Conservation (phyloP, 75 land plant genomes). For the Azolla pinnata region DNA sequence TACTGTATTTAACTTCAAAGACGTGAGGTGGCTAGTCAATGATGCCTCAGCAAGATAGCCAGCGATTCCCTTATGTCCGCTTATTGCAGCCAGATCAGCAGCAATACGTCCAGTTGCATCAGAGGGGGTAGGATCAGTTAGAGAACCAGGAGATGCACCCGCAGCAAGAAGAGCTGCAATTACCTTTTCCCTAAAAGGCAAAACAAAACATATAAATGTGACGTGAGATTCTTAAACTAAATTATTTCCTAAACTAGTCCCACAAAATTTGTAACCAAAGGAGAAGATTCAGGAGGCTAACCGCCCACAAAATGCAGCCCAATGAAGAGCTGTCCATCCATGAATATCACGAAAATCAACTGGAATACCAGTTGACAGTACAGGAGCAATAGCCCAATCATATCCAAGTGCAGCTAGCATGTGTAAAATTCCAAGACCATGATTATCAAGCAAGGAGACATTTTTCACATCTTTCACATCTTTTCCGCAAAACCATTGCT, state of each 20-base stretch:
- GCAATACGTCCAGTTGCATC: constrained; percentile 67
- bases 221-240: background rate
- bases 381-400: constrained; percentile 70
- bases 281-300: constrained; percentile 3
- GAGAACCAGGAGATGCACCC: constrained; percentile 78
- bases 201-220: background rate
- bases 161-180: constrained; percentile 66
- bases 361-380: constrained; percentile 61
- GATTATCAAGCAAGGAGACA: constrained; percentile 43
- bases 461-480: constrained; percentile 47
- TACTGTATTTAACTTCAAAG: constrained; percentile 47
- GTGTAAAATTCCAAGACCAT: constrained; percentile 71
- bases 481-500: constrained; percentile 55
- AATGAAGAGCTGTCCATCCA: constrained; percentile 84
- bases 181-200: constrained; percentile 62
- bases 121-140: constrained; percentile 76
- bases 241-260: background rate
- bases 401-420: constrained; percentile 87
- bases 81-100: constrained; percentile 56
- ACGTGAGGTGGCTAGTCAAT: constrained; percentile 60
- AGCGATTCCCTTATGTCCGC: constrained; percentile 79
- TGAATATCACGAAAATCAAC: constrained; percentile 61
- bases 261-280: background rate
- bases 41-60: constrained; percentile 82
- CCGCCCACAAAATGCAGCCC: constrained; percentile 91